phyloP scores from a whole-genome alignment of 2,329 filamentous ascomycete species.

The Trichoderma cornu-damae region DNA sequence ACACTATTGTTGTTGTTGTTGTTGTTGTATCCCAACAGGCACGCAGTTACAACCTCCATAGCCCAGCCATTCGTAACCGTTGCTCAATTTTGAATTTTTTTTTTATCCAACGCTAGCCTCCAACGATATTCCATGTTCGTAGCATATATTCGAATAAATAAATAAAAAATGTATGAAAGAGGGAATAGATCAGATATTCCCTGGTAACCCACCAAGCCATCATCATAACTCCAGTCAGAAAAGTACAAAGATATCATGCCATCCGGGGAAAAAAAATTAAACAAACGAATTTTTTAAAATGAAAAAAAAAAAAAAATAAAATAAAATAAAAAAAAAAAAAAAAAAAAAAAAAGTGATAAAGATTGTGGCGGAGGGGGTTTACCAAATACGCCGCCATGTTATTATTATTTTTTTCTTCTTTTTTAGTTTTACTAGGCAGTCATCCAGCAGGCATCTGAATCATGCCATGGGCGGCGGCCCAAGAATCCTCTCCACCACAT shows the following conservation, averaged over 20 bases:
- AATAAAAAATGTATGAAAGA: no score
- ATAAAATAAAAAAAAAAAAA: no score
- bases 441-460: not conserved
- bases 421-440: not conserved
- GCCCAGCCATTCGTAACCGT: not conserved
- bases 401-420: not conserved
- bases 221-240: not conserved
- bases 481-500: constrained; percentile 39
- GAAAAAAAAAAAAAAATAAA: no score
- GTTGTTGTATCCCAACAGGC: not conserved
- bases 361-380: no score
- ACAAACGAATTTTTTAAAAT: no score
- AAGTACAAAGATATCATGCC: not conserved
- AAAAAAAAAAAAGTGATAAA: no score
- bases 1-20: not conserved
- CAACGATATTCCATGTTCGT: not conserved
- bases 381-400: not conserved
- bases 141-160: not conserved
- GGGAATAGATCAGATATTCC: not conserved
- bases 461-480: constrained; percentile 20
- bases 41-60: not conserved
- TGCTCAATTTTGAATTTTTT: not conserved
- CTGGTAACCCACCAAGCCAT: not conserved
- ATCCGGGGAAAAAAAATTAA: not conserved
- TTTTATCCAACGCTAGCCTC: not conserved